These are phyloP conservation scores for Chrysopogon serrulatus DNA, from an alignment of 176 grass and related monocot species.

Conservation along the genomic window DNA sequence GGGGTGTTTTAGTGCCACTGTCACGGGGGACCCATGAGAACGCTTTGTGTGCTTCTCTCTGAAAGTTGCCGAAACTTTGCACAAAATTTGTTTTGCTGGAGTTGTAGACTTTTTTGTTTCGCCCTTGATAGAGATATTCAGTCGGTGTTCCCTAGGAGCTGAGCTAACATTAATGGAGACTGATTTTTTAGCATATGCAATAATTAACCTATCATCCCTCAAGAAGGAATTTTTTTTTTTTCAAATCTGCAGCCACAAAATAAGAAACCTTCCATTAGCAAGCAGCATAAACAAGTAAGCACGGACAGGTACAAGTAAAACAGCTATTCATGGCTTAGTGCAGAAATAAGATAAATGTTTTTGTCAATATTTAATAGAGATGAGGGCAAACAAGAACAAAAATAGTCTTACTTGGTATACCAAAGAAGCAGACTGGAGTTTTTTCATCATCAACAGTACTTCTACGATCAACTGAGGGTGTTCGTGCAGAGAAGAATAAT, in stretches of 20 bases:
- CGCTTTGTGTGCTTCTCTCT: conserved; percentile 81
- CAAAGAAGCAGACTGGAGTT: conserved; percentile 87
- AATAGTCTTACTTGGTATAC: conserved; percentile 38
- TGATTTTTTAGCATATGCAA: conserved; percentile 77
- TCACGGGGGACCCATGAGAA: conserved; percentile 90
- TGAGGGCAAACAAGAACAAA: conserved; percentile 2
- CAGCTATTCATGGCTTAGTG: background rate
- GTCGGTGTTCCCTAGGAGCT: conserved; percentile 58
- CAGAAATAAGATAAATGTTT: background rate
- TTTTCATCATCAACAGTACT: conserved; percentile 97
- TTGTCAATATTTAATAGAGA: background rate
- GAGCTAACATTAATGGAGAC: conserved; percentile 63
- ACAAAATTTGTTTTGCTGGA: conserved; percentile 75
- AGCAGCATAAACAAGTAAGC: conserved; percentile 3
- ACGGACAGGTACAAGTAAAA: background rate
- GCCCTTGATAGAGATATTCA: conserved; percentile 48
- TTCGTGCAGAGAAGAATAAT: conserved; percentile 87
- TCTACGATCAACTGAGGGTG: conserved; percentile 94
- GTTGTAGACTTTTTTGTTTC: conserved; percentile 62
- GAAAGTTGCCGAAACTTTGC: conserved; percentile 74
- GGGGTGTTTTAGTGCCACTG: conserved; percentile 38
- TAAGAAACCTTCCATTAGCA: conserved; percentile 16
- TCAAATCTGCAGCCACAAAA: conserved; percentile 60
- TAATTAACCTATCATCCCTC: too few relatives aligned
- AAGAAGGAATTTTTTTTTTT: conserved; percentile 83